Evolutionary conservation across 139 green algal species (phyloP), one percentile per base, ranked within the genome.

Genomic region (Parachlorella kessleri): DNA sequence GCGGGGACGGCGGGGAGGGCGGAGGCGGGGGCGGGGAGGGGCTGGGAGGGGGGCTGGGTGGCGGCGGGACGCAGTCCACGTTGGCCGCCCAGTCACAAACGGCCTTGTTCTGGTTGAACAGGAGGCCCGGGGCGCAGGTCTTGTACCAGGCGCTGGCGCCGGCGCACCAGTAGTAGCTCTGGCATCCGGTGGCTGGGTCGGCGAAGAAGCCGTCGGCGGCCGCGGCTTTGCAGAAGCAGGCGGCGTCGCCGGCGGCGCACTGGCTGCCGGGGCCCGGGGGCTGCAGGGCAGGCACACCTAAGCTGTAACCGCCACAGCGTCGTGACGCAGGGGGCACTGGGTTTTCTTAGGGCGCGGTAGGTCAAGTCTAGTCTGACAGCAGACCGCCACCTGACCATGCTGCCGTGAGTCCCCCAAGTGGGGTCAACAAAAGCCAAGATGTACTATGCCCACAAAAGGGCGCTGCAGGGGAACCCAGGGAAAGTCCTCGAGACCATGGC

Each of bases 21-120:
- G 63, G 78, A 0, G n/a, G 42, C 1, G 76, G 53, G 0, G 36
- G 7, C 26, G 76, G 33, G 35, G 37, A 26, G 41, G 76, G 33
- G 8, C 9, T 41, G 72, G 76, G 23, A 24, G 39, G 28, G 39
- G 42, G 55, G 33, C 28, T 32, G 28, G 74, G 55, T 9, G 72
- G 33, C 24, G 72, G 10, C 32, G 38, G 38, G 18, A 10, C 21
- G 33, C 74, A 72, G 26, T 54, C 55, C 1, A 70, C 53, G 1
- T 70, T 70, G 28, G 35, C n/a, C 7, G 78, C 35, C 63, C 80
- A 85, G 40, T 85, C 66, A 42, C 80, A 85, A 33, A 41, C 26
- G 21, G 39, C 26, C 6, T 4, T 33, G 21, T 38, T 28, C 5
- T 79, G 18, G 37, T 79, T 74, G 64, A 81, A 85, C 35, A 75